Evolutionary conservation across 2,329 filamentous ascomycete species (phyloP).

Genomic region (Myriangium duriaei): DNA sequence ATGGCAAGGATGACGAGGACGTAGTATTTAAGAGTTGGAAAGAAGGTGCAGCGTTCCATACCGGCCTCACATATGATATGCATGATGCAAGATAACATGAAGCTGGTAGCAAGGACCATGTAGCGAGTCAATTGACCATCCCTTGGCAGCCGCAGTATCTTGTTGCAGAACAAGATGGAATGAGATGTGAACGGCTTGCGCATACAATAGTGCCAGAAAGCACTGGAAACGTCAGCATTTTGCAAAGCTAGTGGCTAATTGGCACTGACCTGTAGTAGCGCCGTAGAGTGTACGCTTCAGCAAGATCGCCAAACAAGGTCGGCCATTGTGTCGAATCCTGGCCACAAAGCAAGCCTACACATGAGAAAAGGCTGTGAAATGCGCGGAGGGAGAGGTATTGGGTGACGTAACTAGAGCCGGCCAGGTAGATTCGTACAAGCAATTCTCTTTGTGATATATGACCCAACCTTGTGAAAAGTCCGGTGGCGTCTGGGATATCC

Average conservation of each 20-base stretch:
- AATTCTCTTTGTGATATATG: conserved; percentile 1
- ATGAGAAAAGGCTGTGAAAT: conserved; percentile 3
- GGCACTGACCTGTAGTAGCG: conserved; percentile 5
- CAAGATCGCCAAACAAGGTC: conserved; percentile 1
- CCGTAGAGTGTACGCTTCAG: conserved; percentile 6
- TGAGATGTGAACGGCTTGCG: conserved; percentile 4
- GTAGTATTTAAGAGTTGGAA: conserved; percentile 3
- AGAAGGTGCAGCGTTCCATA: neutral
- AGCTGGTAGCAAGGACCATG: neutral
- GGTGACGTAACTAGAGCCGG: neutral
- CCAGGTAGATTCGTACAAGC: neutral
- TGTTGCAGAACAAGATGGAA: neutral
- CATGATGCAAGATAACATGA: conserved; percentile 3
- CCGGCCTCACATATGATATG: conserved; percentile 1
- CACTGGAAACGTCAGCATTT: neutral
- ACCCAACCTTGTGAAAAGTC: no score
- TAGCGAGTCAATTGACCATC: conserved; percentile 2
- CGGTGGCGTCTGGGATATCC: no score
- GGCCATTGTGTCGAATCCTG: conserved; percentile 5
- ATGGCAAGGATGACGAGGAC: neutral
- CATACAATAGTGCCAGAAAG: conserved; percentile 6
- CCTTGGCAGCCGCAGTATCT: conserved; percentile 1
- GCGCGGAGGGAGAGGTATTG: conserved; percentile 1
- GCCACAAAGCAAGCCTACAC: conserved; percentile 3
- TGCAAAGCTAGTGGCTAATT: no score